Base-by-base conservation (phyloP, 306 rosid genomes). In the Vigna trinervia region DNA sequence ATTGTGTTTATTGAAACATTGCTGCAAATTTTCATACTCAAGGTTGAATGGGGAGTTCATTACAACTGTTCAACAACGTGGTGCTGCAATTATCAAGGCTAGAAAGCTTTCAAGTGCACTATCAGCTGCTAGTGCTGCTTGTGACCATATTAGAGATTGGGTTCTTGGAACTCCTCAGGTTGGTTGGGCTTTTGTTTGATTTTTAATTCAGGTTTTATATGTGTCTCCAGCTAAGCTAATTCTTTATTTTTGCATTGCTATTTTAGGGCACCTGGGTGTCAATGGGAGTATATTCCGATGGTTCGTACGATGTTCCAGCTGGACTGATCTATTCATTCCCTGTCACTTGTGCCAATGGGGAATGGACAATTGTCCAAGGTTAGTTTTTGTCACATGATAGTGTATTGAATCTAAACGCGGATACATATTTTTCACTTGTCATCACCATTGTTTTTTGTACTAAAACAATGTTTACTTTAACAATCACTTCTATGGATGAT, bases 111-210 rank as follows among this genome's bases (percentile, higher is more conserved):
- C 98, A 28, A 96, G 98, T 83, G 99, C 99, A 64, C 70, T 96
- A 46, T 96, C 99, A 78, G 99, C 98, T 81, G 98, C 99, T 13
- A 96, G 99, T 73, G 76, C 93, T 85, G 99, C 99, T 51, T 96
- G 99, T 80, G 99, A 96, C 80, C 99, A 96, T 89, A 93, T 96
- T 23, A 90, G 96, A 65, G 94, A 96, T 60, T 96, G 99, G 99
- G 97, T 96, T 66, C 94, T 96, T 80, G 98, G 99, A 87, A 96
- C 98, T 56, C 90, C 99, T 0, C 89, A 96, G 99, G 99, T 96
- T 74, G 46, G 83, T 71, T 75, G 17, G 22, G 8, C 69, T 69
- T 65, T 76, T 69, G 5, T 63, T 46, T 45, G 23, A 14, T 32
- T 34, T 62, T 65, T 58, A 10, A 39, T 45, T 69, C 34, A 12